Percentiles rank a stretch among this genome's conserved stretches.
These are phyloP conservation scores for Fusarium humuli DNA, from an alignment of 2,329 filamentous ascomycete genomes.

Conservation along the genomic window DNA sequence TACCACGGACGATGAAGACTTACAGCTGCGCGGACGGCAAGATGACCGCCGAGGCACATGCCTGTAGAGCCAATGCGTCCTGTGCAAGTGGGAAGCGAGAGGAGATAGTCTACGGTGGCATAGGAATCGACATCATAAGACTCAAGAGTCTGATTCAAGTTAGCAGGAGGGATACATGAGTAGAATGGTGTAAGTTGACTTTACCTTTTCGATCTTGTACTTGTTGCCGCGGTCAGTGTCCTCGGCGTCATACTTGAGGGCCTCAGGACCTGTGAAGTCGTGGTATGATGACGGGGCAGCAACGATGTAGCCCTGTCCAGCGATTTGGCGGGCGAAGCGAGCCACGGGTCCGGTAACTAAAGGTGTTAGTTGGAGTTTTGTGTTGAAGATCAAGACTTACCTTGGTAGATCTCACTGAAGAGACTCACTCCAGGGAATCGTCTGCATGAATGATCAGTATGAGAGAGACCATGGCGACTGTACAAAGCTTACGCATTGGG, in stretches of 20 bases:
- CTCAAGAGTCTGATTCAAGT: conserved; percentile 71
- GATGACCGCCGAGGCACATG: conserved; percentile 94
- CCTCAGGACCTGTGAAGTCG: conserved; percentile 87
- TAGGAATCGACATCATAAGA: conserved; percentile 87
- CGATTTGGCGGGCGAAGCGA: conserved; percentile 91
- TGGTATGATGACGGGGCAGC: conserved; percentile 92
- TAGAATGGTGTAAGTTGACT: not conserved
- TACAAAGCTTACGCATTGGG: conserved; percentile 75
- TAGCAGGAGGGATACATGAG: not conserved
- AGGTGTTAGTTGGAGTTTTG: not conserved
- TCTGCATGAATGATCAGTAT: conserved; percentile 50
- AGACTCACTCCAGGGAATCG: conserved; percentile 87
- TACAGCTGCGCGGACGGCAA: conserved; percentile 72
- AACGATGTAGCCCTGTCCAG: conserved; percentile 92
- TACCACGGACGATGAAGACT: conserved; percentile 34
- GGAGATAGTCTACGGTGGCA: conserved; percentile 75
- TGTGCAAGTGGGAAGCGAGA: conserved; percentile 81
- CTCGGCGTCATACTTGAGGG: conserved; percentile 85
- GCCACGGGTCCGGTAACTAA: conserved; percentile 89
- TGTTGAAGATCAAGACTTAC: conserved; percentile 56
- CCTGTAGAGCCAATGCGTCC: conserved; percentile 83
- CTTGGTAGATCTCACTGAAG: conserved; percentile 97
- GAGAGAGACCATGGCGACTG: too few species aligned
- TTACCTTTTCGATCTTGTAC: conserved; percentile 84
- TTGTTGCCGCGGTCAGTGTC: conserved; percentile 90